phyloP scores from a whole-genome alignment of 805 yeast species.

The Yamadazyma olivae region DNA sequence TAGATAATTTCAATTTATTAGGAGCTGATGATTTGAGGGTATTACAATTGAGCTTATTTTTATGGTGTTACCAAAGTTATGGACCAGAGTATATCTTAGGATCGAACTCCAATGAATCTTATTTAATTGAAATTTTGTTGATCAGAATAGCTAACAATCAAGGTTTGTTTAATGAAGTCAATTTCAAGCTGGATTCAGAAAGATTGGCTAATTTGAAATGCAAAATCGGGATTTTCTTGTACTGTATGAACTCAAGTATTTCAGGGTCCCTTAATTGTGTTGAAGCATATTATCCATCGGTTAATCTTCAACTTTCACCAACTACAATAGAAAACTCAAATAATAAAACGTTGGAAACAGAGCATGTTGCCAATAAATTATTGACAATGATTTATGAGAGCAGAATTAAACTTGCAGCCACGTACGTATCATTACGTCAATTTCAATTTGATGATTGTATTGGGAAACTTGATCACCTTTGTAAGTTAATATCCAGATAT shows the following conservation, averaged over 20 bases:
- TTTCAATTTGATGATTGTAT: no score
- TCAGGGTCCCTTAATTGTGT: no score
- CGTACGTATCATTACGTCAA: no score
- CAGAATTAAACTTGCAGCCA: no score
- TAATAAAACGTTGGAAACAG: no score
- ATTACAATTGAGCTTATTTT: conserved; percentile 51
- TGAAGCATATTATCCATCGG: no score
- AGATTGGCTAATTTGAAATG: conserved; percentile 7
- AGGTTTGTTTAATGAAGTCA: conserved; percentile 9
- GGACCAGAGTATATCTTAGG: conserved; percentile 49
- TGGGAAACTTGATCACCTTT: no score
- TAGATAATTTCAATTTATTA: conserved; percentile 30
- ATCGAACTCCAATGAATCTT: conserved; percentile 3
- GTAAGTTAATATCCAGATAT: no score
- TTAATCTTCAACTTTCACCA: no score
- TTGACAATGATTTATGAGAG: no score
- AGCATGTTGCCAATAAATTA: no score
- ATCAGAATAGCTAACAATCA: conserved; percentile 5
- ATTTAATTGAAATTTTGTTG: conserved; percentile 5
- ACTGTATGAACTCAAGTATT: conserved; percentile 1
- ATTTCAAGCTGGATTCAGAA: not conserved
- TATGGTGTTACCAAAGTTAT: conserved; percentile 46
- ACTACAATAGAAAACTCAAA: no score
- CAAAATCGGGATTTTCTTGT: conserved; percentile 7
- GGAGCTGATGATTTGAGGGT: conserved; percentile 46